Evolutionary conservation across 2,329 filamentous ascomycete genomes (phyloP), one percentile per base, ranked within the genome.

Genomic region (Cucurbitaria berberidis): DNA sequence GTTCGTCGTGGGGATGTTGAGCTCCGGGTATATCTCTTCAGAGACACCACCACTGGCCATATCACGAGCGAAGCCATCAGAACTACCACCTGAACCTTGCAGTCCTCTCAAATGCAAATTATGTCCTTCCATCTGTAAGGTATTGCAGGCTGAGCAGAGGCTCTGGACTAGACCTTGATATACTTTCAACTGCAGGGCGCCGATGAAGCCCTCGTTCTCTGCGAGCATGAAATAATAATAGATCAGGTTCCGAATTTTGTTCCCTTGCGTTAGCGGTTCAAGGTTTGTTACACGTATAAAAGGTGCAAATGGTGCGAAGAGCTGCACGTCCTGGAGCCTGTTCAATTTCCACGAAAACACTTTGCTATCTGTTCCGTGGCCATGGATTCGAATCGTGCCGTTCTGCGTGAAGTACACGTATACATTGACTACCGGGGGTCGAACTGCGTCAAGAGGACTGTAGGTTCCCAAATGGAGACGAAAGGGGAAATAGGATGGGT

Each of bases 181-280:
- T n/a, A 49, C 24, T 0, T 10, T 24, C 0, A 57, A n/a, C 46
- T 18, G 1, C 18, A 2, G n/a, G n/a, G 16, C 11, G 18, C 30
- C 35, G 10, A 58, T 56, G 6, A 56, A 11, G 1, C 55, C 55
- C n/a, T 48, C 26, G n/a, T 54, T 48, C 19, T 61, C 55, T 3
- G 58, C 55, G 10, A 61, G 34, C 24, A 58, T 52, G 39, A 56
- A 58, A 16, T 56, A 59, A 40, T 61, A 61, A 3, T 38, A 47
- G 1, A 61, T 24, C 2, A 61, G 18, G 26, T 39, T 48, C 7
- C 50, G 42, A 10, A 56, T 43, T 27, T 55, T 61, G 3, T 44
- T 51, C 8, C 42, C 43, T 3, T 52, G 49, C 6, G 40, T 47
- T 19, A 11, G 24, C 2, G 18, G 27, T 2, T 29, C 41, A 16